Conservation (phyloP, 805 yeast species). For the Blastobotrys americana region DNA sequence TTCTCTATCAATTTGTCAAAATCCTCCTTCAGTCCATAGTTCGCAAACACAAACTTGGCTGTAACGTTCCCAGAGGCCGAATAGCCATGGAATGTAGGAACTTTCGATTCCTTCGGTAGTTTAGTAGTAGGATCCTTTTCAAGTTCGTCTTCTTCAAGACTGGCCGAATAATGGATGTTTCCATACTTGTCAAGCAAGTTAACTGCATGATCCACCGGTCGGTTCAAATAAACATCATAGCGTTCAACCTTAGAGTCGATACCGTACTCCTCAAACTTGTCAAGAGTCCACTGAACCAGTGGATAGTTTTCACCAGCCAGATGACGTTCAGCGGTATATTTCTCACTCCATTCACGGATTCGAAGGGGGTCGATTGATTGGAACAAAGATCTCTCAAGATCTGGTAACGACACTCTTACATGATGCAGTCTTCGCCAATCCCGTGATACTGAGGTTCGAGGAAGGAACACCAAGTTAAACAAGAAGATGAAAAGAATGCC, state of each 20-base stretch:
- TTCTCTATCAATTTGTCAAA: constrained; percentile 40
- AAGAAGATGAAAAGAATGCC: constrained; percentile 47
- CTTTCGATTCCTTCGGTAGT: constrained; percentile 34
- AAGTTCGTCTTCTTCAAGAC: constrained; percentile 46
- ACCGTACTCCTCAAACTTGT: constrained; percentile 55
- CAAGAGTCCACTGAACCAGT: constrained; percentile 48
- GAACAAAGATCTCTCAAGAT: constrained; percentile 57
- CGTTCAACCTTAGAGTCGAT: constrained; percentile 45
- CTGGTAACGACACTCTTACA: constrained; percentile 55
- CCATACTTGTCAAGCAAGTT: constrained; percentile 33
- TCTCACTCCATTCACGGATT: constrained; percentile 45
- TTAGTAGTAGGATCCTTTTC: constrained; percentile 45
- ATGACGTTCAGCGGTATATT: constrained; percentile 48
- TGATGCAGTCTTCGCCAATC: constrained; percentile 74
- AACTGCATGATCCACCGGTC: constrained; percentile 51
- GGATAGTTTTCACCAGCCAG: constrained; percentile 41
- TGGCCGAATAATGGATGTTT: constrained; percentile 42
- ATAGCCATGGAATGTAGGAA: constrained; percentile 72
- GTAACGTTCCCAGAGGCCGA: constrained; percentile 72
- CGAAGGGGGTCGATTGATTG: constrained; percentile 32
- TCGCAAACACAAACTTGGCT: constrained; percentile 56
- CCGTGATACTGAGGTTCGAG: constrained; percentile 74
- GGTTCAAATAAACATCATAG: constrained; percentile 56
- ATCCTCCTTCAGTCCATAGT: constrained; percentile 60
- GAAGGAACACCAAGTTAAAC: constrained; percentile 66